These are phyloP conservation scores for Chlorella sorokiniana DNA, from an alignment of 139 green algal genomes.

Conservation along the genomic window DNA sequence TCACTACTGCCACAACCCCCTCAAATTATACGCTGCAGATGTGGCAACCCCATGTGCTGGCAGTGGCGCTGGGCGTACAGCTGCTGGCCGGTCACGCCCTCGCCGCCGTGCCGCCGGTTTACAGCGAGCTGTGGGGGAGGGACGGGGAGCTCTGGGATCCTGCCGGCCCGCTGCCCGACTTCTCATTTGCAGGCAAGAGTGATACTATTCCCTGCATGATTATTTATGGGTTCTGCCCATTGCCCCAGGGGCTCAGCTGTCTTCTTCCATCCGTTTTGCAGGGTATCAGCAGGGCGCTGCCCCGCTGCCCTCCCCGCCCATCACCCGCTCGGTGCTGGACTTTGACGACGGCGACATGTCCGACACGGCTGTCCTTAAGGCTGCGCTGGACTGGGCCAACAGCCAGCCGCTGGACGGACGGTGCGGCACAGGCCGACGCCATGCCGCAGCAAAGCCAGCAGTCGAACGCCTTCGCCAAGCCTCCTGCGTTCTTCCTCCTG, in stretches of 20 bases:
- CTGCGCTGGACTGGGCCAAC: not conserved
- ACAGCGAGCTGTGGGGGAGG: not conserved
- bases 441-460: not conserved
- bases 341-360: not conserved
- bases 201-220: no score
- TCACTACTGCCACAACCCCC: no score
- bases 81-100: not conserved
- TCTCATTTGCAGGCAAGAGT: not conserved
- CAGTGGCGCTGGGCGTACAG: not conserved
- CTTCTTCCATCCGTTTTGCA: not conserved
- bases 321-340: not conserved
- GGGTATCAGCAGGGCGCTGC: conserved; percentile 5
- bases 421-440: not conserved
- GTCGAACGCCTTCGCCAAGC: no score
- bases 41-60: not conserved
- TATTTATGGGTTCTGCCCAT: not conserved
- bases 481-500: not conserved
- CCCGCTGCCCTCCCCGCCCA: not conserved
- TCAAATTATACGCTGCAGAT: no score
- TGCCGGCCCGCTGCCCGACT: not conserved
- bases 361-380: not conserved
- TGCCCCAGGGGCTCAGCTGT: not conserved
- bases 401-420: not conserved
- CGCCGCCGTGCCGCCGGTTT: not conserved
- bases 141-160: not conserved